Evolutionary conservation across 208 protist genomes (phyloP), one percentile per base, ranked within the genome.

Genomic region (Phytomonas sp.): DNA sequence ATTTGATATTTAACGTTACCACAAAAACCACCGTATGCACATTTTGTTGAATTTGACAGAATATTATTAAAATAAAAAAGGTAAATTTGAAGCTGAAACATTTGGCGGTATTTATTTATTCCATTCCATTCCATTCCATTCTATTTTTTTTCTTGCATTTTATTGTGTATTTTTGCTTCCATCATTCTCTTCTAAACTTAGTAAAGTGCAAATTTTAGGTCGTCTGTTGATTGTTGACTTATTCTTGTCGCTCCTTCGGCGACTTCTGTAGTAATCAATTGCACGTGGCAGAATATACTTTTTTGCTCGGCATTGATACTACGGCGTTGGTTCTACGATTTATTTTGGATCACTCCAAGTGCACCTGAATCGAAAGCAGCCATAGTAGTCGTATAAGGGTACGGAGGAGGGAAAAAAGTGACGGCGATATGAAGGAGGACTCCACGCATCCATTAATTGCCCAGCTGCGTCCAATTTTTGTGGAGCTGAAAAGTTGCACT

Each of bases 391-490:
- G 23, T 20, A 56, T 5, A 78, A 75, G n/a, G 33, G 51, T 6
- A 67, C 51, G 23, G 43, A 74, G 43, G 15, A 74, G 70, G 63
- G 31, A 28, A 28, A 59, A 56, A 33, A 62, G 43, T 62, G 64
- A 62, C 33, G 70, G 34, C 33, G 70, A 56, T 31, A 67, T 56
- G 46, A 26, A 56, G 20, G 46, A 56, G 46, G 46, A 56, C 20
- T 56, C 46, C 20, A 56, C 68, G 67, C 91, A 94, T 75, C 88
- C 91, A 43, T 77, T 96, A 51, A 92, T 92, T 65, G 81, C 81
- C 20, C 88, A 96, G 77, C 80, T 96, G 71, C 82, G 84, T 43
- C 91, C 88, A 37, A 92, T 96, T 67, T 96, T 96, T 61, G 72
- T 75, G 13, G 88, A 93, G 30, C 77, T 94, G 1, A 74, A 78